Evolutionary conservation across 2,329 filamentous ascomycete species (phyloP).

Genomic region (Fusarium sambucinum): DNA sequence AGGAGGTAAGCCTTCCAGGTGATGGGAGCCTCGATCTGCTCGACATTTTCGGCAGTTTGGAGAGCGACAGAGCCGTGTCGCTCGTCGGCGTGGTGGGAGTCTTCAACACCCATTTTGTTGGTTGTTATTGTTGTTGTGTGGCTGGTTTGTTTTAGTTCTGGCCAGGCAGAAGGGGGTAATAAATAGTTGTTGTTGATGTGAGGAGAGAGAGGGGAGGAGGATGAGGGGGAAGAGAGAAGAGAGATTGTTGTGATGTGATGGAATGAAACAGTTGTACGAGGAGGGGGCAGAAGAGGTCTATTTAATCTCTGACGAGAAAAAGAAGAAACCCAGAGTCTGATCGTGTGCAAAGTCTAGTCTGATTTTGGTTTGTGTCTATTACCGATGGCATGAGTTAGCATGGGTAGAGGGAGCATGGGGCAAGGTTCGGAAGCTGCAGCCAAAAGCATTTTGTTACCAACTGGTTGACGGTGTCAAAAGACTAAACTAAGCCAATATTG

Average conservation of each 20-base stretch:
- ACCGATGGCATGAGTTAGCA: background rate
- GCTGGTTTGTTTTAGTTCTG: background rate
- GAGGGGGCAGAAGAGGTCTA: conserved; percentile 42
- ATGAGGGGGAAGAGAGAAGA: background rate
- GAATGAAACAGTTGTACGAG: conserved; percentile 39
- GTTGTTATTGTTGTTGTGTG: background rate
- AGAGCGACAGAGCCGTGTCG: conserved; percentile 51
- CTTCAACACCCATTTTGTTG: conserved; percentile 43
- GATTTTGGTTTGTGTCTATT: background rate
- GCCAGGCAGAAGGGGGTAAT: conserved; percentile 8
- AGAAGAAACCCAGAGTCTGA: conserved; percentile 9
- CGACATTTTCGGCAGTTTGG: conserved; percentile 63
- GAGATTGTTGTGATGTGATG: conserved; percentile 41
- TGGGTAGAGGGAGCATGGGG: background rate
- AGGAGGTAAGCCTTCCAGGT: conserved; percentile 76
- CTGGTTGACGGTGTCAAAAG: background rate
- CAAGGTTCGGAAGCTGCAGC: conserved; percentile 13
- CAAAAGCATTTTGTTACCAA: background rate
- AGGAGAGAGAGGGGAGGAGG: conserved; percentile 7
- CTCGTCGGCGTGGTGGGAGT: conserved; percentile 42
- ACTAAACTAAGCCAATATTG: conserved; percentile 3
- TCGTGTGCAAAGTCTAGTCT: conserved; percentile 4
- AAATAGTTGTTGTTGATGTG: conserved; percentile 10
- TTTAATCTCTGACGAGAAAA: conserved; percentile 45
- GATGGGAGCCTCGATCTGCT: conserved; percentile 74